Conservation (phyloP, 148 eudicot species). For the Polygonum aviculare region DNA sequence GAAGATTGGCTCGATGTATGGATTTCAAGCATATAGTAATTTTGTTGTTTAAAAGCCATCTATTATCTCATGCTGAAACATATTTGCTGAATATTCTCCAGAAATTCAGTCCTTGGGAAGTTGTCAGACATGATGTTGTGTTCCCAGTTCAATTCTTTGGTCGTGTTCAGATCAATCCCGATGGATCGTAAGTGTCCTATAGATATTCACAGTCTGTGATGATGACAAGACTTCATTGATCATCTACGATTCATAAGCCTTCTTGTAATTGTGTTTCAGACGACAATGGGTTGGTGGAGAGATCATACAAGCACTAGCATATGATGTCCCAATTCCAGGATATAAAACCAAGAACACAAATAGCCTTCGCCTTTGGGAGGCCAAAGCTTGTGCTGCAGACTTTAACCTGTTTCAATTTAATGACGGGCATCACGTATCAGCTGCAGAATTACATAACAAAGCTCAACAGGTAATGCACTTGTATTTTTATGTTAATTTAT, state of each 20-base stretch:
- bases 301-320: slow-evolving; percentile 82
- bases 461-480: slow-evolving; percentile 68
- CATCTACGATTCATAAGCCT: background rate
- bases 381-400: slow-evolving; percentile 81
- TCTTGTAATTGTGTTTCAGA: slow-evolving; percentile 28
- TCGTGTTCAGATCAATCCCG: slow-evolving; percentile 61
- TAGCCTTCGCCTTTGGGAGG: slow-evolving; percentile 99
- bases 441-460: slow-evolving; percentile 75
- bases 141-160: slow-evolving; percentile 93
- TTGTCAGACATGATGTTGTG: slow-evolving; percentile 86
- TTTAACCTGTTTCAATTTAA: slow-evolving; percentile 82
- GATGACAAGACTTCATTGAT: background rate
- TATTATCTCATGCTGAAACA: background rate
- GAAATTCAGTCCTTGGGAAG: slow-evolving; percentile 99
- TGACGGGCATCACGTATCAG: slow-evolving; percentile 89
- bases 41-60: background rate
- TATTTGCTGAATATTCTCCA: slow-evolving; percentile 21
- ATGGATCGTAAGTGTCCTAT: slow-evolving; percentile 69
- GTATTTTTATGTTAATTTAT: background rate
- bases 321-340: slow-evolving; percentile 98
- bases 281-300: slow-evolving; percentile 96
- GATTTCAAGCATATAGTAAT: background rate
- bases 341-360: slow-evolving; percentile 90
- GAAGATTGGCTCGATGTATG: slow-evolving; percentile 97
- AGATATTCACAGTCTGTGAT: background rate